These are phyloP conservation scores for Fagus sylvatica DNA, from an alignment of 306 rosid species.

Conservation along the genomic window DNA sequence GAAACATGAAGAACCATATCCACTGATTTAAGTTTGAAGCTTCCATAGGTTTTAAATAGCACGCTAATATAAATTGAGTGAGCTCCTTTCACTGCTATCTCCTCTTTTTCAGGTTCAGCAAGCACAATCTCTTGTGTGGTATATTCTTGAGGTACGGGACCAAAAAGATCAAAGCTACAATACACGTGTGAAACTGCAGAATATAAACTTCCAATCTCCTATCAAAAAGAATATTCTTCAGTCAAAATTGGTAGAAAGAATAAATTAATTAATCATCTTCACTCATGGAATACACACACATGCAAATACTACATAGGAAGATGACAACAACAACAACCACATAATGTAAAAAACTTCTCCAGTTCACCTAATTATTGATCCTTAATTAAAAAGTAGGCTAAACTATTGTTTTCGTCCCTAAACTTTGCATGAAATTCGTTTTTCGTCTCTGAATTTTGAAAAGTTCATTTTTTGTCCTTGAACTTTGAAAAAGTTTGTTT, in stretches of 20 bases:
- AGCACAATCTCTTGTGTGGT: conserved; percentile 38
- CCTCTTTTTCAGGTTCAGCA: conserved; percentile 39
- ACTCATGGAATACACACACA: conserved; percentile 6
- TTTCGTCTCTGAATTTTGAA: no score
- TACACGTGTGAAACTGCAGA: conserved; percentile 45
- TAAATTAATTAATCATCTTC: conserved; percentile 15
- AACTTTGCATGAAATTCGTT: no score
- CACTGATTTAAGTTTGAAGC: conserved; percentile 49
- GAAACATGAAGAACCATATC: conserved; percentile 67
- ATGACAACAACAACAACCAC: conserved; percentile 1
- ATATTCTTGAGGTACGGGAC: conserved; percentile 38
- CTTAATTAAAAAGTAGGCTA: no score
- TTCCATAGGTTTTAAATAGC: conserved; percentile 42
- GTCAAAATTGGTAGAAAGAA: conserved; percentile 30
- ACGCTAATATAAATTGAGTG: conserved; percentile 35
- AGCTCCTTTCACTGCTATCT: conserved; percentile 26
- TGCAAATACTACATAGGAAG: background rate
- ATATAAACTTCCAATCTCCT: conserved; percentile 60
- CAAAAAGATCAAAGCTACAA: conserved; percentile 35
- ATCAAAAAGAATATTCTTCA: conserved; percentile 36
- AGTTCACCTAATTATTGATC: background rate
- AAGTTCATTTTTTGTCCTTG: no score
- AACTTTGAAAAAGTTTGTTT: no score
- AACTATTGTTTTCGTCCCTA: no score
- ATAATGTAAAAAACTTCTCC: background rate